Evolutionary conservation across 495 filamentous ascomycete species (phyloP), one percentile per base, ranked within the genome.

Genomic region (Penicillium bovifimosum): DNA sequence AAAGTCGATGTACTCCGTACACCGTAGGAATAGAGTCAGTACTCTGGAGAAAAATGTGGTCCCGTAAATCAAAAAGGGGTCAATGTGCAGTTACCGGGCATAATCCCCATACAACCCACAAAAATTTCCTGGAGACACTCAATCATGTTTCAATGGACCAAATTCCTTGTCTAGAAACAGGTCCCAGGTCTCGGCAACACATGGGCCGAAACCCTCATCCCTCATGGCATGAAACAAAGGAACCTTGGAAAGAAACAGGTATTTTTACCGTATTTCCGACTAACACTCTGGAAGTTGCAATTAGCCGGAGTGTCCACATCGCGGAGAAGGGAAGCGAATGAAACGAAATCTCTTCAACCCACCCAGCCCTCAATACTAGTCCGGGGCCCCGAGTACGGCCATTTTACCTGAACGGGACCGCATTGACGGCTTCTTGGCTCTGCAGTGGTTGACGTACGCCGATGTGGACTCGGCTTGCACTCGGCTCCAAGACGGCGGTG

Each of bases 331-430:
- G 29, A 17, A 50, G 54, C 53, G 51, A 60, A 43, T 48, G 45
- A 53, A 26, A 6, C 0, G n/a, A 3, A 38, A 46, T 16, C 40
- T 47, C 41, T 16, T 17, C 28, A 47, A 42, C 35, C 47, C 41
- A 47, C 46, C 55, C 46, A 34, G 36, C 42, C 33, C 32, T 41
- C 5, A 17, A 10, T 41, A 16, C 51, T 55, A 61, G 52, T 61
- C 61, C 58, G 61, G 61, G 61, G 61, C 49, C 61, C 61, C 54
- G 28, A 55, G 11, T 41, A 40, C 58, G 61, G 58, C 29, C 49
- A 56, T 56, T 54, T 61, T 53, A 31, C 61, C 54, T 55, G 61
- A 58, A 61, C 41, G 34, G 55, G 54, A 55, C 41, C 36, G 36
- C 26, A 41, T 2, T 4, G 35, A 52, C 47, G 45, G 56, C 48